phyloP scores from a whole-genome alignment of 1,284 basidiomycete species.

The Anthracocystis setariae region DNA sequence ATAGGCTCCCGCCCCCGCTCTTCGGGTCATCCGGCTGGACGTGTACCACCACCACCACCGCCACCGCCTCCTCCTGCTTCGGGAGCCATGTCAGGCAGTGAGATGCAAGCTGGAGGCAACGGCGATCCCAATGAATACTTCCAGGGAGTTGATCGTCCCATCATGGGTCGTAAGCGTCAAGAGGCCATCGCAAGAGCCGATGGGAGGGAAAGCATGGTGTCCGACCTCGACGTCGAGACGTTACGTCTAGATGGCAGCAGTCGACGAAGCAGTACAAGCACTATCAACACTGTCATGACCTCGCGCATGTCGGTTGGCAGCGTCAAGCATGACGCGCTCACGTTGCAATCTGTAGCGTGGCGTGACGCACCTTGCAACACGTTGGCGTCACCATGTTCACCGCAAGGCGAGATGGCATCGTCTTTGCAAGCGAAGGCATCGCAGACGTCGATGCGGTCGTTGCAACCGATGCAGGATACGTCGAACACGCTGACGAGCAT shows the following conservation, averaged over 20 bases:
- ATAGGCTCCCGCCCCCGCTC: conserved; percentile 13
- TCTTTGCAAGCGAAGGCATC: conserved; percentile 19
- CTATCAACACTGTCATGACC: conserved; percentile 46
- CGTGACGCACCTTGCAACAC: conserved; percentile 1
- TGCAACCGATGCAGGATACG: conserved; percentile 25
- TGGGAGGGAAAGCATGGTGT: conserved; percentile 58
- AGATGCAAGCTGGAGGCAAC: conserved; percentile 25
- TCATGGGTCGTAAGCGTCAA: conserved; percentile 48
- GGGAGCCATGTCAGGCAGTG: conserved; percentile 4
- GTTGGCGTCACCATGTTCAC: not conserved
- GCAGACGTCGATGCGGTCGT: conserved; percentile 23
- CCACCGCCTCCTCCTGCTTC: conserved; percentile 47
- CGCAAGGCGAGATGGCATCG: not conserved
- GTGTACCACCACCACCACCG: conserved; percentile 53
- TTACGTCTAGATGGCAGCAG: conserved; percentile 58
- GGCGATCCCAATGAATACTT: conserved; percentile 48
- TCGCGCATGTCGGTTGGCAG: conserved; percentile 48
- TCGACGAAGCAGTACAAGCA: conserved; percentile 54
- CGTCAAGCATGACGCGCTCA: conserved; percentile 27
- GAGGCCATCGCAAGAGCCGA: conserved; percentile 54
- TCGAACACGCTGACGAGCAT: not conserved
- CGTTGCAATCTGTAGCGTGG: conserved; percentile 18
- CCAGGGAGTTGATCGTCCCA: conserved; percentile 42
- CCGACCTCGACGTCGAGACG: conserved; percentile 64
- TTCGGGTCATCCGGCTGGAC: conserved; percentile 55